Percentiles rank a stretch among this genome's conserved stretches.
Evolutionary conservation across 2,329 filamentous ascomycete species (phyloP).

Genomic region (Parascedosporium putredinis): DNA sequence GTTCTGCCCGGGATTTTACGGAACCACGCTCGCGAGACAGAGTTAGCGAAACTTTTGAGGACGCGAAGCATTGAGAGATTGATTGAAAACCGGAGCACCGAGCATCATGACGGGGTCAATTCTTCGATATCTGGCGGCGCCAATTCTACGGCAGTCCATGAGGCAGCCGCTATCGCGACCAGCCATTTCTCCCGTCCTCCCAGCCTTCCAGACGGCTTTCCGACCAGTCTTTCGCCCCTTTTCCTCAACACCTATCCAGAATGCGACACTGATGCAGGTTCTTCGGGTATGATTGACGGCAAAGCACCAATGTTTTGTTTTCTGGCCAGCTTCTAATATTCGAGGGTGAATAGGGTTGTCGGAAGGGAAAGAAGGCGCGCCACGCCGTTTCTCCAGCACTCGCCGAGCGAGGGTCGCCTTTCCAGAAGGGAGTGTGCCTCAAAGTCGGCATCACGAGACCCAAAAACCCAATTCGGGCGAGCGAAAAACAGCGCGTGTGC

Average conservation of each 20-base stretch:
- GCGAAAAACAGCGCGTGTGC: slow-evolving; percentile 86
- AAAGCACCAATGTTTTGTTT: not conserved
- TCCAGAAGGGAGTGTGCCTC: slow-evolving; percentile 91
- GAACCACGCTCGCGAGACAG: not conserved
- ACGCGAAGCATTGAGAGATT: not conserved
- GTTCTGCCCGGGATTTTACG: not conserved
- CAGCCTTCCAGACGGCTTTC: slow-evolving; percentile 12
- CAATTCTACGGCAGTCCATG: slow-evolving; percentile 8
- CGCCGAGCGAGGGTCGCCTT: slow-evolving; percentile 54
- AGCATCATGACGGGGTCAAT: slow-evolving; percentile 9
- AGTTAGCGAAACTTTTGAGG: not conserved
- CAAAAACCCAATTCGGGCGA: slow-evolving; percentile 98
- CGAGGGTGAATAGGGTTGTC: slow-evolving; percentile 50
- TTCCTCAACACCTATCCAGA: slow-evolving; percentile 43
- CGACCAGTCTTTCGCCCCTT: slow-evolving; percentile 32
- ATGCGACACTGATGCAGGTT: slow-evolving; percentile 65
- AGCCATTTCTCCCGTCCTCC: slow-evolving; percentile 21
- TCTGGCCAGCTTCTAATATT: not conserved
- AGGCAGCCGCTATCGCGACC: slow-evolving; percentile 19
- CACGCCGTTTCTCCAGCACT: slow-evolving; percentile 85
- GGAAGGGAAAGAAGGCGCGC: slow-evolving; percentile 67
- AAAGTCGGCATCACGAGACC: slow-evolving; percentile 89
- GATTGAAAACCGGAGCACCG: not conserved
- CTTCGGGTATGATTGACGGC: slow-evolving; percentile 33
- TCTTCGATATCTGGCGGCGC: slow-evolving; percentile 8